Percentiles rank a stretch among this genome's conserved stretches.
These are phyloP conservation scores for Pyrenophora teres DNA, from an alignment of 2,329 filamentous ascomycete species.

Conservation along the genomic window DNA sequence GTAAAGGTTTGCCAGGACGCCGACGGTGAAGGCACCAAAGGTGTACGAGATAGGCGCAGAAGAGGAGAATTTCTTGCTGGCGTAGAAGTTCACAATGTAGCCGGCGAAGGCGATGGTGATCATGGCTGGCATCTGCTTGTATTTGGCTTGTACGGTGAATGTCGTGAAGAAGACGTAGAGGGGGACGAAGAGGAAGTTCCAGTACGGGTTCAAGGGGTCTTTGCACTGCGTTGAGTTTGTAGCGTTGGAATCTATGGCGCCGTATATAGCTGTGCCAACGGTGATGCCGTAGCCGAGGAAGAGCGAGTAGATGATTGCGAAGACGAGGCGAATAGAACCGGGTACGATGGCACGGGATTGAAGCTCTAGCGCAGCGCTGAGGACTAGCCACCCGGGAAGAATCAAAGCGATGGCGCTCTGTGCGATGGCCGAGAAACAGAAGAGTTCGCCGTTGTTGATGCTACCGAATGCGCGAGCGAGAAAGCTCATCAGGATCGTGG, in stretches of 20 bases:
- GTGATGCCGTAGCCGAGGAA: conserved; percentile 58
- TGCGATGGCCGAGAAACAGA: conserved; percentile 57
- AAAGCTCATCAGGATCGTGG: conserved; percentile 54
- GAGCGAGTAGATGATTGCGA: conserved; percentile 57
- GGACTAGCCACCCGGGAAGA: conserved; percentile 54
- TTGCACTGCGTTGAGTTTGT: conserved; percentile 49
- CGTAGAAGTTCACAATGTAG: conserved; percentile 76
- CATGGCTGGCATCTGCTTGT: conserved; percentile 77
- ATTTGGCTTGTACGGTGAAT: conserved; percentile 80
- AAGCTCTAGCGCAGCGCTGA: conserved; percentile 54
- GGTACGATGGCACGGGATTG: conserved; percentile 54
- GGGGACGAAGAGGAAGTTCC: conserved; percentile 72
- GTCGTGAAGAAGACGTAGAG: conserved; percentile 73
- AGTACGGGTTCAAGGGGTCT: conserved; percentile 55
- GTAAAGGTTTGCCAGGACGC: conserved; percentile 78
- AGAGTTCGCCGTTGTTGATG: conserved; percentile 48
- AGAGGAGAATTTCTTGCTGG: conserved; percentile 66
- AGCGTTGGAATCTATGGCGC: conserved; percentile 52
- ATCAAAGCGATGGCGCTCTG: conserved; percentile 57
- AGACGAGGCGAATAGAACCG: conserved; percentile 56
- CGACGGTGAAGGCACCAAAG: conserved; percentile 74
- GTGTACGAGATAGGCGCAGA: conserved; percentile 77
- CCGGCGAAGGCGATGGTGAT: conserved; percentile 72
- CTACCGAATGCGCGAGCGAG: conserved; percentile 55
- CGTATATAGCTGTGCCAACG: conserved; percentile 55